These are phyloP conservation scores for Penicillium aurantiogriseum DNA, from an alignment of 2,329 filamentous ascomycete genomes.

Conservation along the genomic window DNA sequence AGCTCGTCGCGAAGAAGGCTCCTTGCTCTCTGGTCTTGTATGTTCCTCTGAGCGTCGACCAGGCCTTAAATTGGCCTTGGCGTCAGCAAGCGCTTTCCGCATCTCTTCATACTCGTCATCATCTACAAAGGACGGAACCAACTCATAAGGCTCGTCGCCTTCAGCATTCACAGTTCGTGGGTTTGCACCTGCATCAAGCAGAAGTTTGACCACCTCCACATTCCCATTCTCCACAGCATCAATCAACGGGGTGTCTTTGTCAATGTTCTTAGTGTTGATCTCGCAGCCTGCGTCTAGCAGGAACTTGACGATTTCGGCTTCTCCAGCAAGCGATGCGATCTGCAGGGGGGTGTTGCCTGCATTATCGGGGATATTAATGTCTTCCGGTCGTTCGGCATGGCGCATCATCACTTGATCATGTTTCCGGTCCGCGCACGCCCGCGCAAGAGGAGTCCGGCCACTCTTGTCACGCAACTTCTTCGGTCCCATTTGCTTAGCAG, in stretches of 20 bases:
- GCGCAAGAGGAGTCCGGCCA: slow-evolving; percentile 84
- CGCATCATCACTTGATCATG: slow-evolving; percentile 74
- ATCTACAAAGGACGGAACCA: slow-evolving; percentile 71
- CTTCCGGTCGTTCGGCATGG: slow-evolving; percentile 75
- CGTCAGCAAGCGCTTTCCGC: slow-evolving; percentile 64
- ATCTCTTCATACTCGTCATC: slow-evolving; percentile 70
- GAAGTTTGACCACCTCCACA: slow-evolving; percentile 77
- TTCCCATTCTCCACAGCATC: slow-evolving; percentile 97
- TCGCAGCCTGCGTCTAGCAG: slow-evolving; percentile 82
- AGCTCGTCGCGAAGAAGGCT: slow-evolving; percentile 42
- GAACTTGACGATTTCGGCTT: slow-evolving; percentile 81
- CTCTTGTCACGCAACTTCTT: slow-evolving; percentile 91
- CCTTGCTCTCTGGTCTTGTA: slow-evolving; percentile 34
- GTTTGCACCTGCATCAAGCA: slow-evolving; percentile 85
- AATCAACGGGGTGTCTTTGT: slow-evolving; percentile 88
- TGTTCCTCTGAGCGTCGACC: slow-evolving; percentile 46
- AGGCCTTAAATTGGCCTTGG: slow-evolving; percentile 56
- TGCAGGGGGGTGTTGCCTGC: slow-evolving; percentile 96
- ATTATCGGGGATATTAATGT: slow-evolving; percentile 86
- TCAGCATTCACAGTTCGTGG: slow-evolving; percentile 88
- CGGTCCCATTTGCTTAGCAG: slow-evolving; percentile 64
- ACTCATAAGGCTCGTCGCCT: slow-evolving; percentile 85
- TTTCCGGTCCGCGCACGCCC: slow-evolving; percentile 83
- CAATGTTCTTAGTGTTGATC: slow-evolving; percentile 72
- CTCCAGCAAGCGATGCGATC: slow-evolving; percentile 84